Percentiles rank a stretch among this genome's conserved stretches.
Conservation (phyloP, 352 stramenopile genomes). For the Phytophthora cactorum region DNA sequence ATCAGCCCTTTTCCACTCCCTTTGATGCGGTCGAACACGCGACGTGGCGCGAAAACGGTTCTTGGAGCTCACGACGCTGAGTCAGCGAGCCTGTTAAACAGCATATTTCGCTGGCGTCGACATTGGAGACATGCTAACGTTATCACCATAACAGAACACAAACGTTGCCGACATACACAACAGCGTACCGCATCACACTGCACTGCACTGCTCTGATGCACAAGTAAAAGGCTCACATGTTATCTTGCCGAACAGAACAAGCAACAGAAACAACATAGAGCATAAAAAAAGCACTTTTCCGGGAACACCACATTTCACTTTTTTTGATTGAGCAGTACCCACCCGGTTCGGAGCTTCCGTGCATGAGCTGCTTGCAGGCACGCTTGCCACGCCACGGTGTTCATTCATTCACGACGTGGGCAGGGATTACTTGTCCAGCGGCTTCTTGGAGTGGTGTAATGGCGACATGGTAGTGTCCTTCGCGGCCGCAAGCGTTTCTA, state of each 20-base stretch:
- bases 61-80: slow-evolving; percentile 13
- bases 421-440: slow-evolving; percentile 32
- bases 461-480: slow-evolving; percentile 65
- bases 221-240: slow-evolving; percentile 28
- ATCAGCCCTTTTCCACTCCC: slow-evolving; percentile 37
- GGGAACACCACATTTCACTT: slow-evolving; percentile 29
- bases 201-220: slow-evolving; percentile 15
- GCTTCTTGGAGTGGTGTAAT: slow-evolving; percentile 36
- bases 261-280: slow-evolving; percentile 15
- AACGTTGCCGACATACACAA: background rate
- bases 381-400: slow-evolving; percentile 12
- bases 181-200: slow-evolving; percentile 11
- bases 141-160: slow-evolving; percentile 15
- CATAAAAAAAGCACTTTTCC: slow-evolving; percentile 34
- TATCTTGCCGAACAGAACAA: slow-evolving; percentile 23
- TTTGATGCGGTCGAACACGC: slow-evolving; percentile 32
- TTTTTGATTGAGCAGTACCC: slow-evolving; percentile 40
- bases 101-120: slow-evolving; percentile 28
- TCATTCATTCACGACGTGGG: slow-evolving; percentile 1
- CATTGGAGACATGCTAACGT: slow-evolving; percentile 9
- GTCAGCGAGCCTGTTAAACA: slow-evolving; percentile 35
- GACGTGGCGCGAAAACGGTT: slow-evolving; percentile 26
- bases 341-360: slow-evolving; percentile 35
- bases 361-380: slow-evolving; percentile 14
- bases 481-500: slow-evolving; percentile 53